Evolutionary conservation across 768 basidiomycete genomes (phyloP), one percentile per base, ranked within the genome.

Genomic region (Solioccasus polychromus): DNA sequence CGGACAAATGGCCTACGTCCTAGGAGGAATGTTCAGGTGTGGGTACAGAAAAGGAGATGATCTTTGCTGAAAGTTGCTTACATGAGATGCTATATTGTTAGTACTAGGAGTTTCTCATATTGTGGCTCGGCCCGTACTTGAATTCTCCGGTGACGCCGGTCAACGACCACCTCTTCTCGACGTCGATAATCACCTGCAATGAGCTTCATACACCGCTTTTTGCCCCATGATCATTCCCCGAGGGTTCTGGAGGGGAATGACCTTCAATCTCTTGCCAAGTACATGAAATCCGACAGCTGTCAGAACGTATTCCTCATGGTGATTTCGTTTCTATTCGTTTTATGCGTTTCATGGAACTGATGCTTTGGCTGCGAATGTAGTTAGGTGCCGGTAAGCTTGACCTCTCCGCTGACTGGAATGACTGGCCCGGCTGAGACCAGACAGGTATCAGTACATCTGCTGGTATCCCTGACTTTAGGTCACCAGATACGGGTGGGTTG

Each of bases 391-490:
- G 84, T 85, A 55, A 53, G 75, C 53, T 29, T 38, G 35, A 42
- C 22, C 32, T 28, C 18, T 29, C n/a, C n/a, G 23, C 15, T 26
- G 15, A 8, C 11, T 1, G 17, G 35, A 20, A 15, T 11, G 26
- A 28, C 17, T 41, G 25, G 45, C 36, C 50, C 20, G 60, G 5
- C n/a, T n/a, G n/a, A n/a, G 40, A 24, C 29, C 15, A 15, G 14
- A 15, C 50, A 83, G 87, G 88, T 15, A 76, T 89, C 38, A 86
- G 83, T 51, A 90, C 88, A 6, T 75, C 84, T 23, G 88, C 88
- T 43, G 88, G 88, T 6, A 92, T 91, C 22, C 92, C 92, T 11
- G 92, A 96, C 66, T 96, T 94, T 63, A 72, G 93, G 50, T 88
- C 87, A 9, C 88, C 89, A 1, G 78, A 82, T 19, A 93, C 92